phyloP scores from a whole-genome alignment of 176 grass and related monocot species.

The Musa schizocarpa region DNA sequence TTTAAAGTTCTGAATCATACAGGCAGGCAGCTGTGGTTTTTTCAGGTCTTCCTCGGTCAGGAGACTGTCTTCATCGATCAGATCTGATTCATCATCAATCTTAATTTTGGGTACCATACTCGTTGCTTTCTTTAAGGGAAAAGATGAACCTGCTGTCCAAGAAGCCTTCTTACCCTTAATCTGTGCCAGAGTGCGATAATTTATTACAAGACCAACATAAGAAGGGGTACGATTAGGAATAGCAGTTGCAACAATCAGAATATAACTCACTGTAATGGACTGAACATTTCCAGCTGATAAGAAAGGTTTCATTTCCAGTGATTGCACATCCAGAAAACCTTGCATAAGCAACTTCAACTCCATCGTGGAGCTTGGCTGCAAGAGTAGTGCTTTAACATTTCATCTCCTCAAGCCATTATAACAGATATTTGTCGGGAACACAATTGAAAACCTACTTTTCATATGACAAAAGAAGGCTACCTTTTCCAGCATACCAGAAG shows the following conservation, averaged over 20 bases:
- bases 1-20: background rate
- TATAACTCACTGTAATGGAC: slow-evolving; percentile 5
- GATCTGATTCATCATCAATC: slow-evolving; percentile 56
- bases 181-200: slow-evolving; percentile 17
- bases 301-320: slow-evolving; percentile 31
- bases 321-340: slow-evolving; percentile 63
- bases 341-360: slow-evolving; percentile 71
- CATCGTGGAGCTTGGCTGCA: slow-evolving; percentile 41
- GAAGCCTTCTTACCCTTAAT: slow-evolving; percentile 82
- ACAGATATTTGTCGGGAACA: too few relatives aligned
- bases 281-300: background rate
- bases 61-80: slow-evolving; percentile 95
- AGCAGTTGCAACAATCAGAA: background rate
- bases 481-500: too few relatives aligned
- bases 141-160: slow-evolving; percentile 81
- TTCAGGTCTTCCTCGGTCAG: slow-evolving; percentile 87
- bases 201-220: background rate
- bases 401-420: too few relatives aligned
- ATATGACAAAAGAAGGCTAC: too few relatives aligned
- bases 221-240: background rate
- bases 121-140: slow-evolving; percentile 52
- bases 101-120: slow-evolving; percentile 72
- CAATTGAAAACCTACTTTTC: too few relatives aligned
- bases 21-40: slow-evolving; percentile 25
- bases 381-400: background rate